Conservation (phyloP, 2,329 filamentous ascomycete species). For the Ceratocystis colombiana region DNA sequence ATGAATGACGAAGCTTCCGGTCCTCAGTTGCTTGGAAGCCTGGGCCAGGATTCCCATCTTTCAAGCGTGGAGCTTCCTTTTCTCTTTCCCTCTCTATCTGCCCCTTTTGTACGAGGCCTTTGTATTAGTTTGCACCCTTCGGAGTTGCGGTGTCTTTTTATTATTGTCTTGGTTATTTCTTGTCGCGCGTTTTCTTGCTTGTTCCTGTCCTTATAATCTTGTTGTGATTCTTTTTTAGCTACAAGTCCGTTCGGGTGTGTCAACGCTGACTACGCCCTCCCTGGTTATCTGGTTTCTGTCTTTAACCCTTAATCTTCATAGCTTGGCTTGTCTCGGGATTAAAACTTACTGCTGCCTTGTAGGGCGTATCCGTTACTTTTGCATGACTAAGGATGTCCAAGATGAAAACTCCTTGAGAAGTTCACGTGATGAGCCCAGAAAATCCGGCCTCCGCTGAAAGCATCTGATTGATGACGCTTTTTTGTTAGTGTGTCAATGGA, state of each 20-base stretch:
- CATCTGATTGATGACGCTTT: background rate
- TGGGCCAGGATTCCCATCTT: background rate
- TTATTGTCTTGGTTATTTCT: conserved; percentile 1
- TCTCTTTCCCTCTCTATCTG: background rate
- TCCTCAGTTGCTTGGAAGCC: background rate
- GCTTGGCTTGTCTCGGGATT: background rate
- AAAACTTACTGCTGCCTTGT: background rate
- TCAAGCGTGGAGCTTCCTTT: background rate
- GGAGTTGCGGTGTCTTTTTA: conserved; percentile 1
- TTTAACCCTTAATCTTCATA: background rate
- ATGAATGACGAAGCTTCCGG: background rate
- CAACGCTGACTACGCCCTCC: background rate
- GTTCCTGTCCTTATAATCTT: background rate
- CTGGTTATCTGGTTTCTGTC: background rate
- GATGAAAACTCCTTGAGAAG: background rate
- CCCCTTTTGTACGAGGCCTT: background rate
- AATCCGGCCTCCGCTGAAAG: background rate
- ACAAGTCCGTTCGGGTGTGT: background rate
- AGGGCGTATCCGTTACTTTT: background rate
- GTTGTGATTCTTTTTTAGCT: conserved; percentile 10
- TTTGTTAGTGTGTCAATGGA: background rate
- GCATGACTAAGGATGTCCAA: background rate
- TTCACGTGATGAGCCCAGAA: background rate
- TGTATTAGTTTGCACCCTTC: background rate
- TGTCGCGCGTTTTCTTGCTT: background rate